Conservation (phyloP, 768 basidiomycete species). For the Boletus vinaceobasis region DNA sequence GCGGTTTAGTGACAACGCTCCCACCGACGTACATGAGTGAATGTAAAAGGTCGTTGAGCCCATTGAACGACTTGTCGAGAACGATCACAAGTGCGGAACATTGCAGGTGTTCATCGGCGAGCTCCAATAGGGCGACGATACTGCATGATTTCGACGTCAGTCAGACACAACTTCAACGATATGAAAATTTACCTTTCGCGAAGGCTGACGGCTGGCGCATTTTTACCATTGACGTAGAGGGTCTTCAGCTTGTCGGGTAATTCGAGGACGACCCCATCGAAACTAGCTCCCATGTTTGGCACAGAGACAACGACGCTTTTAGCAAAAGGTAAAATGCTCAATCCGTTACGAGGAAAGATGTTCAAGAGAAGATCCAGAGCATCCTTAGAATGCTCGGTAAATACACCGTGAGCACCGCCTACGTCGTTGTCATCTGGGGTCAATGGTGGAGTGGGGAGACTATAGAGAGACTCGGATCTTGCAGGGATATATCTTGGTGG, state of each 20-base stretch:
- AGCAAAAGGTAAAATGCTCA: conserved; percentile 65
- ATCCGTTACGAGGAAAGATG: conserved; percentile 71
- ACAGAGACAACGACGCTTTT: conserved; percentile 72
- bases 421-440: conserved; percentile 68
- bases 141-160: conserved; percentile 35
- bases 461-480: conserved; percentile 37
- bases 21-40: conserved; percentile 93
- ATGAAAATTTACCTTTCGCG: conserved; percentile 65
- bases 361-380: conserved; percentile 76
- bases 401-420: conserved; percentile 38
- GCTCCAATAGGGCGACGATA: conserved; percentile 81
- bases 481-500: conserved; percentile 43
- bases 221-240: conserved; percentile 83
- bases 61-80: conserved; percentile 68
- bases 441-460: conserved; percentile 68
- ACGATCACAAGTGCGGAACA: conserved; percentile 79
- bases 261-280: conserved; percentile 77
- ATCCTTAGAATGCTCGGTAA: conserved; percentile 50
- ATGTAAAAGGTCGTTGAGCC: conserved; percentile 73
- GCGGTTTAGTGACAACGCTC: conserved; percentile 76
- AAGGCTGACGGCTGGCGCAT: conserved; percentile 71
- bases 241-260: conserved; percentile 69
- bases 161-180: conserved; percentile 1
- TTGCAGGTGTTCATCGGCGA: conserved; percentile 79
- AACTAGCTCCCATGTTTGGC: conserved; percentile 62